Percentiles rank a stretch among this genome's conserved stretches.
Conservation (phyloP, 495 filamentous ascomycete species). For the Daldinia concentrica region DNA sequence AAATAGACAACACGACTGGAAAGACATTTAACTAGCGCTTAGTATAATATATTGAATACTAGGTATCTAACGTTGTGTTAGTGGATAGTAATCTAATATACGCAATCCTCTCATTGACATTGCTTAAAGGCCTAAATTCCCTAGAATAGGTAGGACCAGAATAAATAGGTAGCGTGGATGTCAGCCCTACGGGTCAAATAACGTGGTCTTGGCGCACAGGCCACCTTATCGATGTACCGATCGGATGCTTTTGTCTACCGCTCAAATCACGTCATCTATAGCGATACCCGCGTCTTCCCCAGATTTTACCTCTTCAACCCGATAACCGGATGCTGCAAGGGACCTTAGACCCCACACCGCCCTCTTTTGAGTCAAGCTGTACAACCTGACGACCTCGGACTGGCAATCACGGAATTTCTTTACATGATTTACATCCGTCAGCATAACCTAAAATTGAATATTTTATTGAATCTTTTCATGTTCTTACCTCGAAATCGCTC, state of each 20-base stretch:
- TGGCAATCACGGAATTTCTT: constrained; percentile 42
- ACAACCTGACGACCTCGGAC: constrained; percentile 29
- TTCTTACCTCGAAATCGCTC: background rate
- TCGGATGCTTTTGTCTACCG: constrained; percentile 21
- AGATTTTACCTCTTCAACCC: constrained; percentile 35
- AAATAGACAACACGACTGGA: too few species aligned
- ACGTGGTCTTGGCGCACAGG: constrained; percentile 1
- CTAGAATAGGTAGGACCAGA: background rate
- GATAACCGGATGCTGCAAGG: constrained; percentile 45
- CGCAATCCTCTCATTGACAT: too few species aligned
- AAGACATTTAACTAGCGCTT: too few species aligned
- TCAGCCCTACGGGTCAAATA: background rate
- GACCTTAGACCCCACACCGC: constrained; percentile 26
- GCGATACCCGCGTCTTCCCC: constrained; percentile 43
- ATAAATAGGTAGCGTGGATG: background rate
- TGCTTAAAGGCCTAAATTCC: background rate
- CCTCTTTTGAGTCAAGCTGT: constrained; percentile 26
- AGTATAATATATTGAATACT: too few species aligned
- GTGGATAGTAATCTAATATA: too few species aligned
- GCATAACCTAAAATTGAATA: constrained; percentile 15
- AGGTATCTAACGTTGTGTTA: too few species aligned
- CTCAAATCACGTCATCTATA: constrained; percentile 41
- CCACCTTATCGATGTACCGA: background rate
- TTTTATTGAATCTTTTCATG: constrained; percentile 3
- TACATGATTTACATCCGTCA: constrained; percentile 7